Base-by-base conservation (phyloP, 495 filamentous ascomycete genomes). In the Aspergillus taichungensis region DNA sequence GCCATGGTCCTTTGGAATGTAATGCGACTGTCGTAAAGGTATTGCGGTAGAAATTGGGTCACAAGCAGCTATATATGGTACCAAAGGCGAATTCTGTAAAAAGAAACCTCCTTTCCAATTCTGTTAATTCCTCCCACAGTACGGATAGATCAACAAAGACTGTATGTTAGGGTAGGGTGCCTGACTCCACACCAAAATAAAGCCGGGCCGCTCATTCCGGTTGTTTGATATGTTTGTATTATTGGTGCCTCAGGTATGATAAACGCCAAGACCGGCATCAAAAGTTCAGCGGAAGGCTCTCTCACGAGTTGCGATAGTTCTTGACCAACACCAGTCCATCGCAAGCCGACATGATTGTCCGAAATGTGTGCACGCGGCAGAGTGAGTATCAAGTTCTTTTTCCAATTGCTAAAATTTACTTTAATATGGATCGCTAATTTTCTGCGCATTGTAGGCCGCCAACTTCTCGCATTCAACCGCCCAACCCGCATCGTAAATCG, bases 311-410 rank as follows among this genome's bases (percentile, higher is more conserved):
- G 45, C 37, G 31, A 33, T 18, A 13, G 18, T 34, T n/a, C 32
- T 47, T 28, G 34, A 30, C 31, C 33, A 37, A 42, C 37, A 46
- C 49, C 50, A 43, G 34, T 38, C 40, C 45, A 54, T 36, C 44
- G 50, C 42, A 49, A 42, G 27, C 36, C 54, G 69, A 39, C 35
- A 73, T 73, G 69, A 73, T 73, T 59, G 57, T 71, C 53, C 66
- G 67, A 53, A 55, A 65, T 45, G 32, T 66, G 40, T 62, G 58
- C 53, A 49, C 64, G 64, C 66, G 67, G 63, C 69, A 71, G 45
- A 64, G 69, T 73, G 37, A 57, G 69, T 66, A 3, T 34, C 13
- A 42, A 43, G 29, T 47, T 6, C 5, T 12, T 13, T 40, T 9
- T 6, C 6, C 13, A 33, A 5, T 30, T 9, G 14, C 8, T 27